phyloP scores from a whole-genome alignment of 345 rosid species.

The Brassica nigra region DNA sequence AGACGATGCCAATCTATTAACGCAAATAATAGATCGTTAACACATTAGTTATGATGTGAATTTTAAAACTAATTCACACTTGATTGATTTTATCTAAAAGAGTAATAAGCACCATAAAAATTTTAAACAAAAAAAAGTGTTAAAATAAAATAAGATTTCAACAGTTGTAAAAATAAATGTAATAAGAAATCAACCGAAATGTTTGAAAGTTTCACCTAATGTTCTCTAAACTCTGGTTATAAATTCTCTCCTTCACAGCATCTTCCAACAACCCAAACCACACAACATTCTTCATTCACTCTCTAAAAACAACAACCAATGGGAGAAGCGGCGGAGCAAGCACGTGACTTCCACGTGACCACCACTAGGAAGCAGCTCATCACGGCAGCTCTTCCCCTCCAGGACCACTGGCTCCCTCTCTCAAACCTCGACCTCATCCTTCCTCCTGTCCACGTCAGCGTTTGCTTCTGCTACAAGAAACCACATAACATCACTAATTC shows the following conservation, averaged over 20 bases:
- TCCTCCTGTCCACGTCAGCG: constrained; percentile 62
- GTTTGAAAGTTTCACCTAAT: constrained; percentile 26
- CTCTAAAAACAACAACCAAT: constrained; percentile 17
- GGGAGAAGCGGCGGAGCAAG: constrained; percentile 38
- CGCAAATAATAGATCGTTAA: background rate
- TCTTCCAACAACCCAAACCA: constrained; percentile 26
- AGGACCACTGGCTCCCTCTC: constrained; percentile 78
- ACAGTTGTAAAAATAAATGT: background rate
- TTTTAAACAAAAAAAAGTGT: background rate
- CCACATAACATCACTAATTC: constrained; percentile 7
- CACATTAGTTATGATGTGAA: background rate
- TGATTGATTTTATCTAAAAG: background rate
- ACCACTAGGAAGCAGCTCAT: constrained; percentile 56
- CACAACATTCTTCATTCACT: constrained; percentile 25
- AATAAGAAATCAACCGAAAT: background rate
- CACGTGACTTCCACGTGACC: constrained; percentile 44
- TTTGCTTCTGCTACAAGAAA: constrained; percentile 69
- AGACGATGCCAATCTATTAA: background rate
- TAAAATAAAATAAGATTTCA: background rate
- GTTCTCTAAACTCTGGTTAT: constrained; percentile 23
- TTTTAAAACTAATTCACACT: background rate
- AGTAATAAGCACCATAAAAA: background rate
- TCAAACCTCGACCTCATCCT: constrained; percentile 87
- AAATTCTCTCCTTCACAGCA: constrained; percentile 21
- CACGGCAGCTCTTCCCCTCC: constrained; percentile 67